Evolutionary conservation across 2,329 filamentous ascomycete genomes (phyloP), one percentile per base, ranked within the genome.

Genomic region (Chaetomiaceae sp.): DNA sequence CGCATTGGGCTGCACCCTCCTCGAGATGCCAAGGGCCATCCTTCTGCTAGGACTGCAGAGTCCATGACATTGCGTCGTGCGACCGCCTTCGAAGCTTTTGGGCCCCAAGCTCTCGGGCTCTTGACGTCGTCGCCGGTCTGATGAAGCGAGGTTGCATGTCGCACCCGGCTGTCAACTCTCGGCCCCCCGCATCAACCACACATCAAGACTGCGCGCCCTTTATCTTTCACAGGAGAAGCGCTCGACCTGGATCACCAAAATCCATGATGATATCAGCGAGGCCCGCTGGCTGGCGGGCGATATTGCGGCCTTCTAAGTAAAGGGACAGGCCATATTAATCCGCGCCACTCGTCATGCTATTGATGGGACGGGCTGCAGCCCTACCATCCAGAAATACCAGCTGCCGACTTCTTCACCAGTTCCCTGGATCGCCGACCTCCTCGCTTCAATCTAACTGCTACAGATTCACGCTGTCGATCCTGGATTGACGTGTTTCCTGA

Each of bases 281-380:
- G 23, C 48, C 31, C 22, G 29, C 38, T 31, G 15, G 47, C 25
- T 39, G 53, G 44, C 20, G 40, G 47, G 47, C 45, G 47, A 55
- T 49, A 58, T 60, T 59, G 57, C 54, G 17, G 14, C 44, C 47
- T 61, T 62, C 61, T 60, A 62, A 62, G 59, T 59, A 61, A 64
- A 61, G 63, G 59, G 63, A 59, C 59, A 54, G 25, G 38, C 49
- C 47, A 62, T 61, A 60, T 60, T 55, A 52, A 19, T 47, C 53
- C 49, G 38, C 55, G 46, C 42, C 46, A 37, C 39, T 22, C 39
- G 56, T 51, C 23, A 29, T 51, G 19, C 40, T 55, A 5, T 49
- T 31, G 48, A 45, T 40, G 37, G 33, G 50, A 46, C 51, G 31
- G 42, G 50, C 57, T 65, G 63, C 63, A 65, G 64, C 63, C 63